These are phyloP conservation scores for Nakataea oryzae DNA, from an alignment of 2,329 filamentous ascomycete species.

Conservation along the genomic window DNA sequence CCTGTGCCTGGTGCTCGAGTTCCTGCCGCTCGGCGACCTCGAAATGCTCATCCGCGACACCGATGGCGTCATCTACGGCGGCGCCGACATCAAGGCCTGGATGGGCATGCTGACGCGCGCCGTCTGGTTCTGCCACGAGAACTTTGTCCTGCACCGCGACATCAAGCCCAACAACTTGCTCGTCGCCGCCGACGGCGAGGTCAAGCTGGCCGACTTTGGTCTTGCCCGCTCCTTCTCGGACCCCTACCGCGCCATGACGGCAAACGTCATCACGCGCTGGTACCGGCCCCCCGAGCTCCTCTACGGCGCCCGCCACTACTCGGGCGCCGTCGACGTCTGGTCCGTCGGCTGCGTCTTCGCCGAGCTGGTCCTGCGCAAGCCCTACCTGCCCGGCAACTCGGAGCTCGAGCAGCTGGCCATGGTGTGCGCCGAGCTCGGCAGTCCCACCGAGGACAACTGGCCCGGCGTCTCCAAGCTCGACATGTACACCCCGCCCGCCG, in stretches of 20 bases:
- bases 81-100: constrained; percentile 93
- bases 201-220: constrained; percentile 97
- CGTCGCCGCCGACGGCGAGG: constrained; percentile 82
- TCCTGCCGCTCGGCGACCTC: constrained; percentile 84
- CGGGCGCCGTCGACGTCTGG: constrained; percentile 88
- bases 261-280: constrained; percentile 93
- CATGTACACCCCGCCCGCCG: constrained; percentile 61
- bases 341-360: constrained; percentile 88
- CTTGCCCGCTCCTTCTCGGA: constrained; percentile 84
- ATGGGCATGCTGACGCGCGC: constrained; percentile 94
- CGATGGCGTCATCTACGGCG: constrained; percentile 66
- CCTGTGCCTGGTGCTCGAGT: constrained; percentile 90
- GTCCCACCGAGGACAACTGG: constrained; percentile 91
- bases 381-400: constrained; percentile 73
- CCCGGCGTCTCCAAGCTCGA: constrained; percentile 75
- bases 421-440: constrained; percentile 78
- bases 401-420: constrained; percentile 80
- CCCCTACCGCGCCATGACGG: constrained; percentile 80
- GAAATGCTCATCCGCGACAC: constrained; percentile 89
- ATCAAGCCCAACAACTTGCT: constrained; percentile 99
- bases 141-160: constrained; percentile 88
- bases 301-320: constrained; percentile 82
- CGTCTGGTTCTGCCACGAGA: constrained; percentile 94
- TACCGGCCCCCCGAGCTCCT: constrained; percentile 91
- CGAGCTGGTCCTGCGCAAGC: constrained; percentile 73